Conservation (phyloP, 2,329 filamentous ascomycete species). For the Neocatenulostroma microsporum region DNA sequence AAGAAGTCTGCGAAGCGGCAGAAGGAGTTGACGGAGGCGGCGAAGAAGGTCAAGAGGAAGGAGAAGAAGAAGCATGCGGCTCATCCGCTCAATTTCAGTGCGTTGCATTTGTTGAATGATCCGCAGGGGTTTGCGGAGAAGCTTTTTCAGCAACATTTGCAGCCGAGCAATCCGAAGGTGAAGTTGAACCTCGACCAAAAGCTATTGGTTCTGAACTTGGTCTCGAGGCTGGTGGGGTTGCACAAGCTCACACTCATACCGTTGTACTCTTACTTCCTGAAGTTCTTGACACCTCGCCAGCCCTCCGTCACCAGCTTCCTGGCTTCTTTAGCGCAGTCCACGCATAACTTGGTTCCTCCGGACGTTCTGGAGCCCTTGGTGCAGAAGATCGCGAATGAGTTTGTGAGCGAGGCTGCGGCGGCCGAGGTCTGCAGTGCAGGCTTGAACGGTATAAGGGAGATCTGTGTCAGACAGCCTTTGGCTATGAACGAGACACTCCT, state of each 20-base stretch:
- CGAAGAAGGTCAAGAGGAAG: conserved; percentile 70
- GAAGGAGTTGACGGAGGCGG: conserved; percentile 69
- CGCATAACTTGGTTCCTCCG: conserved; percentile 83
- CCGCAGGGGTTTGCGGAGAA: conserved; percentile 88
- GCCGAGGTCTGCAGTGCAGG: conserved; percentile 86
- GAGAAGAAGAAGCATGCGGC: conserved; percentile 84
- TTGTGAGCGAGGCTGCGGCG: conserved; percentile 89
- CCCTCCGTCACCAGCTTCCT: conserved; percentile 87
- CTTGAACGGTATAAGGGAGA: conserved; percentile 88
- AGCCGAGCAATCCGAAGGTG: conserved; percentile 62
- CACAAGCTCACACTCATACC: conserved; percentile 86
- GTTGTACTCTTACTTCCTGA: conserved; percentile 94
- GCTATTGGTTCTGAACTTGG: conserved; percentile 79
- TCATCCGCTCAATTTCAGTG: conserved; percentile 89
- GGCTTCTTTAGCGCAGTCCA: conserved; percentile 83
- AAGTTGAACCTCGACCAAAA: conserved; percentile 84
- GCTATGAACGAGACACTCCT: conserved; percentile 94
- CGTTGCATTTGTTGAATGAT: conserved; percentile 85
- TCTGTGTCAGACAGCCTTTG: conserved; percentile 86
- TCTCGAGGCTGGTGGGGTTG: conserved; percentile 82
- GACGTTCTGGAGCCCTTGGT: conserved; percentile 86
- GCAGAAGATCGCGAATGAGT: conserved; percentile 96
- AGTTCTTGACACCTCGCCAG: conserved; percentile 77
- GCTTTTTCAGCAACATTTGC: conserved; percentile 84
- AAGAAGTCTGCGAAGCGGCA: conserved; percentile 91